Base-by-base conservation (phyloP, 192 early-diverging fungal genomes). In the Coemansia sp. region DNA sequence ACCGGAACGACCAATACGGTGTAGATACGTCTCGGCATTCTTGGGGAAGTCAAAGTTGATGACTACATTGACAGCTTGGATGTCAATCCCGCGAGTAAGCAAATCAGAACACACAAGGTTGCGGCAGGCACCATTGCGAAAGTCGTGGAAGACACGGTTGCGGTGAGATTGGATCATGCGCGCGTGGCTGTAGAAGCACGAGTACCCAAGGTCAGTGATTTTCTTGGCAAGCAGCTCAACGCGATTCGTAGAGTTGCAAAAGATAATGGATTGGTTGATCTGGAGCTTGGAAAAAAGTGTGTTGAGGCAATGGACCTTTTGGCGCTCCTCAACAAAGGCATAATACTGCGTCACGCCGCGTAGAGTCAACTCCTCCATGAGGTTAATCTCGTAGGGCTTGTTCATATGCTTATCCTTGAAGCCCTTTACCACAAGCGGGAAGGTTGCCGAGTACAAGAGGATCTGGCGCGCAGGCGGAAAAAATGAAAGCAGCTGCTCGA, bases 1-100 rank as follows among this genome's bases (percentile, higher is more conserved):
- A 12, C 97, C 97, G 48, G 93, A 95, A 70, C 97, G 91, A 58
- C 97, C 97, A 72, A 99, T 99, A 63, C 97, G 91, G 82, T 99
- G 97, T 38, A 99, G 83, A 73, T 99, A 99, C 2, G 95, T 99
- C 82, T 99, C 97, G 30, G 96, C 93, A 62, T 98, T 99, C 76
- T 98, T 98, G 61, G 96, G 96, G 74, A 99, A 98, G 80, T 99
- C 97, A 88, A 98, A 99, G 86, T 99, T 98, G 86, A 99, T 98
- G 54, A 99, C 97, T 16, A 99, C 96, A 74, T 98, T 98, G 41
- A 99, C 97, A 19, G 95, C 96, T 81, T 99, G 97, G 74, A 99
- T 98, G 79, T 99, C 97, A 68, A 99, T 99, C 84, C 97, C 97
- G 59, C 97, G 90, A 12, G 97, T 97, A 57, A 97, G 84, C 52